phyloP scores from a whole-genome alignment of 257 asterid species.

The Eustoma russellianum region DNA sequence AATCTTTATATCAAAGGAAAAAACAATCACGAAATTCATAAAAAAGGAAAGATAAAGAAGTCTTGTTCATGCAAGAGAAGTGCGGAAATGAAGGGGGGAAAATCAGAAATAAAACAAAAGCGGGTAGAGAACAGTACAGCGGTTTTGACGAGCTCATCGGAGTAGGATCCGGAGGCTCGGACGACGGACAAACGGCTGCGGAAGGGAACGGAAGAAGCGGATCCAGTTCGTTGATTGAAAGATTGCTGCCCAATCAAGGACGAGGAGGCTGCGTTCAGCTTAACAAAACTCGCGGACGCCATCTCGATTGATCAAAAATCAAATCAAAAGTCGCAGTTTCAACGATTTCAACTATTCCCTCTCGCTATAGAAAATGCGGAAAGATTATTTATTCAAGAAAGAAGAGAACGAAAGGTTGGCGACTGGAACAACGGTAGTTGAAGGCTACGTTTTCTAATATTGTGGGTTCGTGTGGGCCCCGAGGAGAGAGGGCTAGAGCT shows the following conservation, averaged over 20 bases:
- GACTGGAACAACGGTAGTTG: neutral
- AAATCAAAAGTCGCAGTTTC: neutral
- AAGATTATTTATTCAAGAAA: neutral
- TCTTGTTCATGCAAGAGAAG: too few relatives aligned
- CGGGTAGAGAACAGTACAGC: slow-evolving; percentile 39
- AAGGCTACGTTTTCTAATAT: too few relatives aligned
- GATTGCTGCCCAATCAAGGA: slow-evolving; percentile 68
- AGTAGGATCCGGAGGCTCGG: slow-evolving; percentile 48
- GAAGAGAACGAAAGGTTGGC: neutral
- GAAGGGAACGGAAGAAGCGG: slow-evolving; percentile 30
- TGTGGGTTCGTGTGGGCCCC: too few relatives aligned
- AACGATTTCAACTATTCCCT: neutral
- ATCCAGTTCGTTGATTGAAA: slow-evolving; percentile 40
- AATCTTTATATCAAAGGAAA: too few relatives aligned
- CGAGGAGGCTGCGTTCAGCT: slow-evolving; percentile 60
- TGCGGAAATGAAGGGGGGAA: too few relatives aligned
- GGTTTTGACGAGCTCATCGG: slow-evolving; percentile 89
- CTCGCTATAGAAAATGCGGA: neutral
- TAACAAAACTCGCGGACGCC: slow-evolving; percentile 68
- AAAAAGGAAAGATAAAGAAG: too few relatives aligned
- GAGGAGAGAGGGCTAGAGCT: too few relatives aligned
- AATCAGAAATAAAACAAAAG: neutral
- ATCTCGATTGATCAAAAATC: slow-evolving; percentile 10
- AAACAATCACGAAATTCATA: neutral
- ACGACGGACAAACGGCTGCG: slow-evolving; percentile 54